Percentiles rank a stretch among this genome's conserved stretches.
Conservation (phyloP, 1,139 yeast genomes). For the Pichia sp. region DNA sequence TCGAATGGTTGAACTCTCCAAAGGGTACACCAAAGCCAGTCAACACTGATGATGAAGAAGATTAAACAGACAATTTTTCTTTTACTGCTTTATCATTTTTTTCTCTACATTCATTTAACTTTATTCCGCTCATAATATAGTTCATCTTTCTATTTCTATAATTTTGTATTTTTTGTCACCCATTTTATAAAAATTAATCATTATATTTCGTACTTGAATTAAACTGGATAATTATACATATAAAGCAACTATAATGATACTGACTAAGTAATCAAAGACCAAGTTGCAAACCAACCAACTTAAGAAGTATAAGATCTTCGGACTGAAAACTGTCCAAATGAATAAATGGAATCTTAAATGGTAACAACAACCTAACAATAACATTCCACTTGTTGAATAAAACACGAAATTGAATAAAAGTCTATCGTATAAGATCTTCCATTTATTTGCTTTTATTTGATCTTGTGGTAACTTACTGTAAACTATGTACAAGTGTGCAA, state of each 20-base stretch:
- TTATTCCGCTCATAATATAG: conserved; percentile 10
- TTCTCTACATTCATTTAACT: not conserved
- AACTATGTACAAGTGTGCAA: conserved; percentile 42
- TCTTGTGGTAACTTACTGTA: conserved; percentile 15
- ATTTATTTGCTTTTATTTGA: conserved; percentile 25
- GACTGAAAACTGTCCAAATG: conserved; percentile 97
- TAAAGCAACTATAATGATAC: conserved; percentile 20
- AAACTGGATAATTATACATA: not conserved
- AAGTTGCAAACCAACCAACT: conserved; percentile 67
- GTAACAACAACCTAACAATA: conserved; percentile 68
- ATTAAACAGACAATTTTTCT: conserved; percentile 40
- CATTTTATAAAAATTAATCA: not conserved
- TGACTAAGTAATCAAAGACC: conserved; percentile 38
- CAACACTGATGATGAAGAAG: conserved; percentile 87
- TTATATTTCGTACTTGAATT: not conserved
- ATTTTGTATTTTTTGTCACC: not conserved
- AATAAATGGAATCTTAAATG: conserved; percentile 80
- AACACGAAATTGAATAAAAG: conserved; percentile 44
- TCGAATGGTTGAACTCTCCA: conserved; percentile 94
- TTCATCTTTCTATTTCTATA: not conserved
- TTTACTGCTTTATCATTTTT: not conserved
- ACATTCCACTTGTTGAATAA: conserved; percentile 57
- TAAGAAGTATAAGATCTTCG: conserved; percentile 77
- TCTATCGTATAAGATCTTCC: conserved; percentile 39
- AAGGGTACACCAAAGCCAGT: conserved; percentile 96